Base-by-base conservation (phyloP, 2,329 filamentous ascomycete species). In the Fusarium hostae region DNA sequence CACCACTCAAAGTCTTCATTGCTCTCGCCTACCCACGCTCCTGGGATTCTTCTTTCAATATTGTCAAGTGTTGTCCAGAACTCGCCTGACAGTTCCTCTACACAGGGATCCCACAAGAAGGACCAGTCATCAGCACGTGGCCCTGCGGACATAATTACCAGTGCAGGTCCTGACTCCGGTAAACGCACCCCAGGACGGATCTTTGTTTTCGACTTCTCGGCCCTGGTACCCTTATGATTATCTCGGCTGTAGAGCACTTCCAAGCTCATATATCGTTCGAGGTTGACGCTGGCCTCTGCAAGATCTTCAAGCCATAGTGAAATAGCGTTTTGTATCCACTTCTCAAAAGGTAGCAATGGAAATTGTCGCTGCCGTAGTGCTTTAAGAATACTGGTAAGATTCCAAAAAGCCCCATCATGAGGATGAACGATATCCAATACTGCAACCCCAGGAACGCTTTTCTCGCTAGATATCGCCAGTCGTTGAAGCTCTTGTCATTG, bases 361-460 rank as follows among this genome's bases (percentile, higher is more conserved):
- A 55, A 37, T 0, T 37, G 24, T 11, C 26, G 22, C 0, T 7
- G 4, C n/a, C 32, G 20, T 2, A 41, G 4, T 2, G 0, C 1
- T 12, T 9, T 7, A 1, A 59, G 1, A 6, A 24, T 16, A 1
- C 2, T 1, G 4, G 2, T 3, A 1, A 50, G 11, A 8, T 4
- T 11, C 3, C 6, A 4, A 3, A 11, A 15, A 2, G 3, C 7
- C 0, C 54, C 11, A 0, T 43, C 32, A 20, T 35, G 16, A 3
- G n/a, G 30, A 16, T 34, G 47, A 24, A 50, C 11, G 0, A 50
- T 50, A 3, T 20, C 5, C 30, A 32, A 15, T 3, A 28, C n/a
- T 2, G 47, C 3, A 9, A 34, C 3, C n/a, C n/a, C 7, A 4
- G 15, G 0, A 34, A 0, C 1, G 0, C 2, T n/a, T 34, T 32